Evolutionary conservation across 2,329 filamentous ascomycete genomes (phyloP).

Genomic region (Cyphellophora europaea): DNA sequence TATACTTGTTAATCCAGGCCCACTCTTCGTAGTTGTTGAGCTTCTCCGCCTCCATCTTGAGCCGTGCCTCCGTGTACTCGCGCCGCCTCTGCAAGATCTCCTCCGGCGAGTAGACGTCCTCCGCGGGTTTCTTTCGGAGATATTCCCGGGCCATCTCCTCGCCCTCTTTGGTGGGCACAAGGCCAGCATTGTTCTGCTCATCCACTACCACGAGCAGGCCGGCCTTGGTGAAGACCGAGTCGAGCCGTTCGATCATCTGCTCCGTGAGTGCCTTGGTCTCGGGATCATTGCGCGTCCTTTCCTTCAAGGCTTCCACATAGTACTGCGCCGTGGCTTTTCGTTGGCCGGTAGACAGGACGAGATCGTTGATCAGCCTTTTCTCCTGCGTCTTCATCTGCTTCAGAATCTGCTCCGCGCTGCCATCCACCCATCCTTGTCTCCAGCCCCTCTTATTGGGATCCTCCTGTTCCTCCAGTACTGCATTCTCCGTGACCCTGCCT

Average conservation of each 20-base stretch:
- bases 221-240: neutral
- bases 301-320: neutral
- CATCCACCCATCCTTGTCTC: too few species aligned
- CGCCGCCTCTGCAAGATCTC: neutral
- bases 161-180: neutral
- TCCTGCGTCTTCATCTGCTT: too few species aligned
- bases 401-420: too few species aligned
- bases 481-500: slow-evolving; percentile 17
- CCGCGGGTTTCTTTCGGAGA: too few species aligned
- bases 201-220: neutral
- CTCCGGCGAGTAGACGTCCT: too few species aligned
- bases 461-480: slow-evolving; percentile 12
- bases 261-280: neutral
- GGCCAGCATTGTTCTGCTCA: neutral
- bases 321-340: slow-evolving; percentile 1
- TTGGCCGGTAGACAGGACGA: too few species aligned
- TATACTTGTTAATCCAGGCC: neutral
- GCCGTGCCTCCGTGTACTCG: neutral
- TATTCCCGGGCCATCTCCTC: too few species aligned
- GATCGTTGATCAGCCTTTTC: too few species aligned
- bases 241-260: neutral
- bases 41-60: neutral
- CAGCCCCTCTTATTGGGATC: too few species aligned
- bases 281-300: neutral
- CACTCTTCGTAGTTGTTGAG: neutral